Evolutionary conservation across 805 yeast genomes (phyloP).

Genomic region (Teunomyces barrocoloradensis): DNA sequence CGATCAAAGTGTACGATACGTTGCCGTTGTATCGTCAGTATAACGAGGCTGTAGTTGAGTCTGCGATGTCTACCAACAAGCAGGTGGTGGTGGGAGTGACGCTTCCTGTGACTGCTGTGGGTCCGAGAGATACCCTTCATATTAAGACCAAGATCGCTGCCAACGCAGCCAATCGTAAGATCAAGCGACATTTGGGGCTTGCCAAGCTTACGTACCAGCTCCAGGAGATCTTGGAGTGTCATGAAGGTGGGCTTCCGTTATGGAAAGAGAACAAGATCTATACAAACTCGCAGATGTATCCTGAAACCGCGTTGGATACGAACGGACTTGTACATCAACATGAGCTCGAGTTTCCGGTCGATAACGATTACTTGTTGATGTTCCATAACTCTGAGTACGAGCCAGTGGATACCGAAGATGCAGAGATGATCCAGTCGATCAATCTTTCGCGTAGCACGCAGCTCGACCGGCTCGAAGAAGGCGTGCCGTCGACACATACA

Average conservation of each 20-base stretch:
- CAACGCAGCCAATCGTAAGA: constrained; percentile 30
- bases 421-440: constrained; percentile 12
- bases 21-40: constrained; percentile 56
- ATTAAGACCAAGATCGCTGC: constrained; percentile 41
- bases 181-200: constrained; percentile 34
- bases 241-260: constrained; percentile 51
- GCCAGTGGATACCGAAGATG: constrained; percentile 4
- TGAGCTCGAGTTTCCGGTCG: constrained; percentile 29
- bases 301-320: constrained; percentile 20
- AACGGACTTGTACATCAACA: constrained; percentile 26
- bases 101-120: constrained; percentile 54
- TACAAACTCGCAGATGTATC: constrained; percentile 27
- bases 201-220: constrained; percentile 48
- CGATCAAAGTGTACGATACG: constrained; percentile 54
- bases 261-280: constrained; percentile 43
- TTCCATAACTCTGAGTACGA: constrained; percentile 7
- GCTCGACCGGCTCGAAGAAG: constrained; percentile 31
- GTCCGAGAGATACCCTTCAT: constrained; percentile 51
- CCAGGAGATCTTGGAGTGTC: constrained; percentile 53
- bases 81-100: constrained; percentile 46
- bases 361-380: constrained; percentile 33
- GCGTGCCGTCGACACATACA: constrained; percentile 43
- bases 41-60: constrained; percentile 49
- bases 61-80: constrained; percentile 46
- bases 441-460: constrained; percentile 20